Conservation (phyloP, 2,329 filamentous ascomycete species). For the Pseudogymnoascus sp. region DNA sequence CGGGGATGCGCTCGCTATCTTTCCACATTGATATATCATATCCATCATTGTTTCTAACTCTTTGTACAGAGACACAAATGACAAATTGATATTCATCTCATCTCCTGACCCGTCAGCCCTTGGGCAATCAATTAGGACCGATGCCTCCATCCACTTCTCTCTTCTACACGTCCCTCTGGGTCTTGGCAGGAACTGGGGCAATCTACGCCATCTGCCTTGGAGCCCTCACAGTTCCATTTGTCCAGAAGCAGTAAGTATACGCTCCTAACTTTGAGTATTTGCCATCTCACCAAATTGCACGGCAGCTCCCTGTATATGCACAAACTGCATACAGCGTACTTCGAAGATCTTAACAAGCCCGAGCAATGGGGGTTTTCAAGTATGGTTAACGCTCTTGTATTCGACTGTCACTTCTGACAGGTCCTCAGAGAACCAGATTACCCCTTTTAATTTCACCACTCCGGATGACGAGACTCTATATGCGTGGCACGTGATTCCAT, state of each 20-base stretch:
- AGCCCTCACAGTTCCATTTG: slow-evolving; percentile 54
- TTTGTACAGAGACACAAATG: not conserved
- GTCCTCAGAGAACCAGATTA: slow-evolving; percentile 68
- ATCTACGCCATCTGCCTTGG: slow-evolving; percentile 60
- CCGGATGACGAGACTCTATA: slow-evolving; percentile 70
- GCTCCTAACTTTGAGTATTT: not conserved
- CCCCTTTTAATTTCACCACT: slow-evolving; percentile 70
- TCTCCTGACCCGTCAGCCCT: not conserved
- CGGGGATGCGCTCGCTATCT: not conserved
- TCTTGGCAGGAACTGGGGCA: slow-evolving; percentile 49
- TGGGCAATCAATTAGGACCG: not conserved
- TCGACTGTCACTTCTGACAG: not conserved
- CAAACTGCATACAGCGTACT: slow-evolving; percentile 63
- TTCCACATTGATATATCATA: not conserved
- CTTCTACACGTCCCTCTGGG: slow-evolving; percentile 38
- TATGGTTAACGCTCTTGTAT: slow-evolving; percentile 33
- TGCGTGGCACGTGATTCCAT: slow-evolving; percentile 82
- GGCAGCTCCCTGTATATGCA: slow-evolving; percentile 69
- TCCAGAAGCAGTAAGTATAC: slow-evolving; percentile 68
- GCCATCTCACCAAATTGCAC: not conserved
- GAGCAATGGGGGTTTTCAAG: slow-evolving; percentile 82
- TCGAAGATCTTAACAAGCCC: slow-evolving; percentile 64
- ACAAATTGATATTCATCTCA: not conserved
- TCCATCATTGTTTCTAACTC: not conserved
- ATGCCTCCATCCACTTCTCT: not conserved